A percentile compares a stretch with the other conserved stretches of the same genome.
Evolutionary conservation across 805 yeast genomes (phyloP).

Genomic region (Millerago galiae): DNA sequence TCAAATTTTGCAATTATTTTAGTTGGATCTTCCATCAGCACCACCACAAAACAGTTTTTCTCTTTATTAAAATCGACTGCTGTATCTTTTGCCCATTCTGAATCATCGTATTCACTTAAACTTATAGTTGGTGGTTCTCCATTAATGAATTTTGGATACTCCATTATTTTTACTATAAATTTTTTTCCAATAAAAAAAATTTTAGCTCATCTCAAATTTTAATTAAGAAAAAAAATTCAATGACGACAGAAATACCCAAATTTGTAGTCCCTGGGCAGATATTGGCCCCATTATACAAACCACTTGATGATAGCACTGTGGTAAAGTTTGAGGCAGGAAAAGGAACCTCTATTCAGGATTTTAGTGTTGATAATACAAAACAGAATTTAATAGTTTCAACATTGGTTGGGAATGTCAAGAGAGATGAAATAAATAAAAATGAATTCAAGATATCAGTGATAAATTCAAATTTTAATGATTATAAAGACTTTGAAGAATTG

Average conservation of each 20-base stretch:
- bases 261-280: slow-evolving; percentile 78
- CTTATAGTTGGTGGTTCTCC: slow-evolving; percentile 43
- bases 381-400: slow-evolving; percentile 50
- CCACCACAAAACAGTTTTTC: slow-evolving; percentile 32
- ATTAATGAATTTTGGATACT: slow-evolving; percentile 37
- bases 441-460: slow-evolving; percentile 25
- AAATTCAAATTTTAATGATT: slow-evolving; percentile 13
- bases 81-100: slow-evolving; percentile 45
- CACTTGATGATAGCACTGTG: slow-evolving; percentile 3
- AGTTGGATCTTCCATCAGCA: slow-evolving; percentile 38
- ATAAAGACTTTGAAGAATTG: slow-evolving; percentile 8
- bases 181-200: neutral
- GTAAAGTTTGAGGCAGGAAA: slow-evolving; percentile 50
- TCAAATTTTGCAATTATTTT: slow-evolving; percentile 39
- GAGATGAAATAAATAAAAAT: slow-evolving; percentile 19
- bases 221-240: neutral
- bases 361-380: slow-evolving; percentile 32
- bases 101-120: slow-evolving; percentile 41
- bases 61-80: slow-evolving; percentile 36
- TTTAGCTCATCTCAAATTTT: neutral
- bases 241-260: slow-evolving; percentile 31
- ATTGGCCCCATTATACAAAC: slow-evolving; percentile 48
- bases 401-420: slow-evolving; percentile 49
- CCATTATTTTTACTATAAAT: neutral
- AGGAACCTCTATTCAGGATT: slow-evolving; percentile 51